Conservation (phyloP, 768 basidiomycete species). For the Hericium rajendrae region DNA sequence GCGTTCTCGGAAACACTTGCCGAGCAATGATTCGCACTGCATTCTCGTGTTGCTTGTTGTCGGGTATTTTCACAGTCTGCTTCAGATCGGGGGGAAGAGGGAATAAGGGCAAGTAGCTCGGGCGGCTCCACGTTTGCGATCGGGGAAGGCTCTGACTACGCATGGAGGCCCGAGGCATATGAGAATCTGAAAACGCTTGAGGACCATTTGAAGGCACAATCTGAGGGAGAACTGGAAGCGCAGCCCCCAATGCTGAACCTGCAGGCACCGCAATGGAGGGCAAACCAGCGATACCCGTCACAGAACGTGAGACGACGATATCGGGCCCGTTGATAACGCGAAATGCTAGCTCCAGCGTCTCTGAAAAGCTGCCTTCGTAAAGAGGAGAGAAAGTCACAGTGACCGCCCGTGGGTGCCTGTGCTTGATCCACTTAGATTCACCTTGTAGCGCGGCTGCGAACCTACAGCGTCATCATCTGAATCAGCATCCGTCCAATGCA, state of each 20-base stretch:
- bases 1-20: background rate
- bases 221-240: background rate
- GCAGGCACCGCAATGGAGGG: too few species aligned
- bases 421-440: background rate
- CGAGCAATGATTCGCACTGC: background rate
- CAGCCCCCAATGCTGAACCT: background rate
- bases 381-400: background rate
- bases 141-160: background rate
- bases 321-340: background rate
- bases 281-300: too few species aligned
- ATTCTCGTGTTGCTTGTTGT: background rate
- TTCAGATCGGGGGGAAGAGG: background rate
- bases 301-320: background rate
- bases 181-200: too few species aligned
- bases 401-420: background rate
- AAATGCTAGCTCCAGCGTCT: background rate
- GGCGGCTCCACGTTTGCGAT: background rate
- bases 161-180: too few species aligned
- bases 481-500: too few species aligned
- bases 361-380: background rate
- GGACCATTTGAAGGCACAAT: too few species aligned
- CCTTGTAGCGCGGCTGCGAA: background rate
- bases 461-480: background rate
- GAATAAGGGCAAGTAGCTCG: background rate
- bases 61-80: background rate